These are phyloP conservation scores for Cercospora berteroae DNA, from an alignment of 2,329 filamentous ascomycete genomes.

Conservation along the genomic window DNA sequence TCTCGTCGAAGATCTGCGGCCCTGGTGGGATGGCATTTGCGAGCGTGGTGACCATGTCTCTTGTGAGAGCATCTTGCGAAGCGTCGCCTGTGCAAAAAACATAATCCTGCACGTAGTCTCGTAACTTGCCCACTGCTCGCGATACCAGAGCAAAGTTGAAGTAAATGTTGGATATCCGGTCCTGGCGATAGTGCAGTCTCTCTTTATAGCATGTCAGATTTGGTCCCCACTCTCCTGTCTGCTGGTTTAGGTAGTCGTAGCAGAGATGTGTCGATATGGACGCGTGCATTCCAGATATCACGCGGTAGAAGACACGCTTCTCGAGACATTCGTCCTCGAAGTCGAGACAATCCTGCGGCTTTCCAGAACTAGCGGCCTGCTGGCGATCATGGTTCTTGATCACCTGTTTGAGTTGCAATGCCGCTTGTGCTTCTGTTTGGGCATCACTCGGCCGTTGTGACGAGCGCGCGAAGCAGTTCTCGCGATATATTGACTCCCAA, in stretches of 20 bases:
- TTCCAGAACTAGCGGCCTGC: conserved; percentile 51
- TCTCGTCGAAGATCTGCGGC: conserved; percentile 86
- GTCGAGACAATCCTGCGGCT: conserved; percentile 64
- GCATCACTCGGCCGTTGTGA: conserved; percentile 30
- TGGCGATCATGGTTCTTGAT: conserved; percentile 45
- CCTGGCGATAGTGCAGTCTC: conserved; percentile 79
- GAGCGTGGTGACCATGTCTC: conserved; percentile 75
- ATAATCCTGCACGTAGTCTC: conserved; percentile 75
- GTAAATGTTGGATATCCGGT: conserved; percentile 94
- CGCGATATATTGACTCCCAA: conserved; percentile 94
- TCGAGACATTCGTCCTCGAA: conserved; percentile 90
- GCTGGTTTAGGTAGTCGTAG: conserved; percentile 94
- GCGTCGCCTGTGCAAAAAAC: conserved; percentile 89
- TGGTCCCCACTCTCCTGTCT: conserved; percentile 86
- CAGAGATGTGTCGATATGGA: conserved; percentile 96
- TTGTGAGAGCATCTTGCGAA: conserved; percentile 73
- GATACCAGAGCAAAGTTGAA: conserved; percentile 98
- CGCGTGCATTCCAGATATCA: conserved; percentile 96
- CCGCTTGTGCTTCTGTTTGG: conserved; percentile 51
- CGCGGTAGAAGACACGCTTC: conserved; percentile 96
- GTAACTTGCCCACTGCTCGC: conserved; percentile 85
- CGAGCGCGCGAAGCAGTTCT: conserved; percentile 80
- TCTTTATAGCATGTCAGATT: conserved; percentile 86
- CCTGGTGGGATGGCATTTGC: conserved; percentile 66
- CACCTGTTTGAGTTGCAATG: conserved; percentile 60